Evolutionary conservation across 306 rosid genomes (phyloP).

Genomic region (Canavalia ensiformis): DNA sequence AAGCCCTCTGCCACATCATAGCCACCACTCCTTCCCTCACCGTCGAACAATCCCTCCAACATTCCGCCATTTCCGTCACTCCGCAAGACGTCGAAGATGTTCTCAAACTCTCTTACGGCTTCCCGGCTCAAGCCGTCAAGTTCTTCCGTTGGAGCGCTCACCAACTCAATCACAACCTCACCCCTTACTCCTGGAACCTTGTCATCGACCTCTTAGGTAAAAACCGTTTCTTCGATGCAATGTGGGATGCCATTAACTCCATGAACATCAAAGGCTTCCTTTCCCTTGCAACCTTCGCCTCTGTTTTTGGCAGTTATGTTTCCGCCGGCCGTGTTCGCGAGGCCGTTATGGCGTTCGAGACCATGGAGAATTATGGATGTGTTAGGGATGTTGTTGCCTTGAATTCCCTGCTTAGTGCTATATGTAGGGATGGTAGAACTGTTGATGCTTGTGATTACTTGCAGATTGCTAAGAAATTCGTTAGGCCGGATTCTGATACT

Average conservation of each 20-base stretch:
- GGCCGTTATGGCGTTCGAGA: constrained; percentile 63
- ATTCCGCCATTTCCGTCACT: constrained; percentile 48
- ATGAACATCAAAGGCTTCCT: constrained; percentile 58
- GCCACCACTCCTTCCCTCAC: constrained; percentile 54
- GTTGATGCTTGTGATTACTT: constrained; percentile 61
- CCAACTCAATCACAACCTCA: constrained; percentile 63
- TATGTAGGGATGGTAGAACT: constrained; percentile 65
- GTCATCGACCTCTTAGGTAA: constrained; percentile 72
- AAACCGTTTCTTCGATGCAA: constrained; percentile 63
- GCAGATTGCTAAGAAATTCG: constrained; percentile 52
- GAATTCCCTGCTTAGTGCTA: constrained; percentile 71
- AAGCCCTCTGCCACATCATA: constrained; percentile 59
- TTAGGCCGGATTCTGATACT: constrained; percentile 63
- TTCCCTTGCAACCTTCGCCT: constrained; percentile 71
- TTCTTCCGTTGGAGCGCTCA: constrained; percentile 80
- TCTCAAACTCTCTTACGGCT: constrained; percentile 68
- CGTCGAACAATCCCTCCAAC: constrained; percentile 55
- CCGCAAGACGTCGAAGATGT: constrained; percentile 67
- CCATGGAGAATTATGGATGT: constrained; percentile 64
- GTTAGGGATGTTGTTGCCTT: constrained; percentile 61
- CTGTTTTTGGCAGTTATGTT: constrained; percentile 68
- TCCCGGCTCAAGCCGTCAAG: constrained; percentile 67
- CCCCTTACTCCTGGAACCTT: constrained; percentile 78
- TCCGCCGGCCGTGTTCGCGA: constrained; percentile 53
- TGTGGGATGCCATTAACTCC: constrained; percentile 80